These are phyloP conservation scores for Hypoxylon fuscum DNA, from an alignment of 495 filamentous ascomycete genomes.

Conservation along the genomic window DNA sequence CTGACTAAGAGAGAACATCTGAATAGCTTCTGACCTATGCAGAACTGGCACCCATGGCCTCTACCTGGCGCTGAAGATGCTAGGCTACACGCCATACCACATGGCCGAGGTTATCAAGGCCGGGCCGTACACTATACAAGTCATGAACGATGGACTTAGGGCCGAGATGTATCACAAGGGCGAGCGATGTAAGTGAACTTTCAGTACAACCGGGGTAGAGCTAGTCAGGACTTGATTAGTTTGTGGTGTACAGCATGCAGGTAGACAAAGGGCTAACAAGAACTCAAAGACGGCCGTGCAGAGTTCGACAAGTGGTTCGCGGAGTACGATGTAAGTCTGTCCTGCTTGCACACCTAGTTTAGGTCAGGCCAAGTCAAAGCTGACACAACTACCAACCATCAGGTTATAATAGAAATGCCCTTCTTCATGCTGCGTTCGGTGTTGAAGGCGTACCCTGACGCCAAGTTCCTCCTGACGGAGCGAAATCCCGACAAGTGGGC, in stretches of 20 bases:
- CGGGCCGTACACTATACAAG: slow-evolving; percentile 14
- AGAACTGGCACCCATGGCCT: slow-evolving; percentile 45
- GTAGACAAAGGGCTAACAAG: slow-evolving; percentile 1
- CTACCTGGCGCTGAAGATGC: slow-evolving; percentile 38
- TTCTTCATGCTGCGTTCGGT: slow-evolving; percentile 41
- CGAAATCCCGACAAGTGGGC: slow-evolving; percentile 48
- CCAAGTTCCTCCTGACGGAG: slow-evolving; percentile 47
- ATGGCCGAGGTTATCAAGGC: slow-evolving; percentile 33
- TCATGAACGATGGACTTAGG: slow-evolving; percentile 32
- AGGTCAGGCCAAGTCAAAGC: not conserved
- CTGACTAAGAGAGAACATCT: not conserved
- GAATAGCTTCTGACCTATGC: slow-evolving; percentile 7
- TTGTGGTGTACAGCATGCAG: not conserved
- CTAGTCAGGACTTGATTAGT: not conserved
- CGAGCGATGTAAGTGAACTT: slow-evolving; percentile 36
- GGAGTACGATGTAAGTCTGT: slow-evolving; percentile 43
- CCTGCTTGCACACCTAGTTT: not conserved
- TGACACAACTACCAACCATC: not conserved
- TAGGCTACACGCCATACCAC: slow-evolving; percentile 44
- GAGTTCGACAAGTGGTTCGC: slow-evolving; percentile 48
- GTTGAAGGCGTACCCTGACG: slow-evolving; percentile 44
- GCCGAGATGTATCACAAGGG: slow-evolving; percentile 40
- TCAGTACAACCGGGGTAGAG: not conserved
- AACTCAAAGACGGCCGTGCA: slow-evolving; percentile 32
- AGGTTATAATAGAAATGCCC: slow-evolving; percentile 44